Evolutionary conservation across 345 rosid species (phyloP).

Genomic region (Salix koriyanagi): DNA sequence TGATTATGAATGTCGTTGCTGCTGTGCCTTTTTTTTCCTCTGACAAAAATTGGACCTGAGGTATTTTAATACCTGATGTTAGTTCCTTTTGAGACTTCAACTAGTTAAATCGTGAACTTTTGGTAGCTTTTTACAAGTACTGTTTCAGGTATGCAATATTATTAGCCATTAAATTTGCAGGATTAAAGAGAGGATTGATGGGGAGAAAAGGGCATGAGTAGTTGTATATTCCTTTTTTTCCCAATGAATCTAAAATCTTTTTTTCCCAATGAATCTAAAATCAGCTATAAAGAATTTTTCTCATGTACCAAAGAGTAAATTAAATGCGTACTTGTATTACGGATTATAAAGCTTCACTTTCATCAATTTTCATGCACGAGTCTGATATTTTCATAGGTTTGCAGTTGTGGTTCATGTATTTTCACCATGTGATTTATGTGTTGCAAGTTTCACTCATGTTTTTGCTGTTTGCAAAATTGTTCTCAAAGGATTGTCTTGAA

Average conservation of each 20-base stretch:
- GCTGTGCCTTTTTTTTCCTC: not conserved
- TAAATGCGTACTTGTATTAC: not conserved
- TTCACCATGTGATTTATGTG: not conserved
- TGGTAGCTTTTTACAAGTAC: not conserved
- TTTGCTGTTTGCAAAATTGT: slow-evolving; percentile 22
- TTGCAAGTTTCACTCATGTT: slow-evolving; percentile 3
- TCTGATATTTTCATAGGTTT: not conserved
- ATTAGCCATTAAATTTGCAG: not conserved
- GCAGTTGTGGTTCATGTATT: not conserved
- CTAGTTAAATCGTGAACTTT: not conserved
- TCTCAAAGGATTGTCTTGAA: slow-evolving; percentile 28
- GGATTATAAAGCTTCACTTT: not conserved
- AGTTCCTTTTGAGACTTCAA: not conserved
- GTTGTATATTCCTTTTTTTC: not conserved
- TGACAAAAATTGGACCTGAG: not conserved
- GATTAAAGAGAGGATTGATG: not conserved
- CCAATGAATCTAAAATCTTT: not conserved
- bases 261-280: not conserved
- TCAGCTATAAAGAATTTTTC: not conserved
- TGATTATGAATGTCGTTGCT: not conserved
- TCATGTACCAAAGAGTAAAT: not conserved
- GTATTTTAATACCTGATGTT: not conserved
- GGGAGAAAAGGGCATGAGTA: not conserved
- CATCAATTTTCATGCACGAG: not conserved
- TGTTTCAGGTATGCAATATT: not conserved